Percentiles rank a stretch among this genome's conserved stretches.
Conservation (phyloP, 176 grass and related monocot species). For the Phyllostachys edulis region DNA sequence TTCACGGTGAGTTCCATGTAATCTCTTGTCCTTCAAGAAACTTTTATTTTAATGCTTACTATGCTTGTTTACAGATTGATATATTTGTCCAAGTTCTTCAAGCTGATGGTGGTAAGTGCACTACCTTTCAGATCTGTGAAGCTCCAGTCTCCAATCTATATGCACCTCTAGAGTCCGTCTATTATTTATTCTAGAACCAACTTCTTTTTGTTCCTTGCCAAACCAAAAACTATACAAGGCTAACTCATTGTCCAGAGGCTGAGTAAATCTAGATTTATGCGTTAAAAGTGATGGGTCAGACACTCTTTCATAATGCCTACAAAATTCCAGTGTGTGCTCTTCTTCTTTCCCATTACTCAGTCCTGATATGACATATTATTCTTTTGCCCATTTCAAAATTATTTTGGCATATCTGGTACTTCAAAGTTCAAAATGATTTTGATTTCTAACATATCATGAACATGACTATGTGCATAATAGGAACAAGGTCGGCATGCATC, state of each 20-base stretch:
- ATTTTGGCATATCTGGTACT: too few relatives aligned
- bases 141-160: neutral
- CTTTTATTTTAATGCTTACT: conserved; percentile 13
- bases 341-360: too few relatives aligned
- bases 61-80: conserved; percentile 64
- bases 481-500: too few relatives aligned
- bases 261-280: conserved; percentile 17
- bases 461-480: too few relatives aligned
- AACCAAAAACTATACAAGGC: conserved; percentile 15
- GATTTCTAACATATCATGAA: too few relatives aligned
- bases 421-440: too few relatives aligned
- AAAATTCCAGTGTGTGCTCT: too few relatives aligned
- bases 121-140: conserved; percentile 7
- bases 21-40: too few relatives aligned
- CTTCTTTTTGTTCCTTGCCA: neutral
- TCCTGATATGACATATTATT: too few relatives aligned
- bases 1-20: too few relatives aligned
- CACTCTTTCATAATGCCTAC: too few relatives aligned
- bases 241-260: neutral
- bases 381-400: too few relatives aligned
- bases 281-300: neutral
- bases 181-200: conserved; percentile 16
- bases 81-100: conserved; percentile 99
- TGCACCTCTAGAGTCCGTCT: neutral
- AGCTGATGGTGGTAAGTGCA: conserved; percentile 80